A percentile compares a stretch with the other conserved stretches of the same genome.
phyloP scores from a whole-genome alignment of 1,284 basidiomycete species.

The Phaffia rhodozyma region DNA sequence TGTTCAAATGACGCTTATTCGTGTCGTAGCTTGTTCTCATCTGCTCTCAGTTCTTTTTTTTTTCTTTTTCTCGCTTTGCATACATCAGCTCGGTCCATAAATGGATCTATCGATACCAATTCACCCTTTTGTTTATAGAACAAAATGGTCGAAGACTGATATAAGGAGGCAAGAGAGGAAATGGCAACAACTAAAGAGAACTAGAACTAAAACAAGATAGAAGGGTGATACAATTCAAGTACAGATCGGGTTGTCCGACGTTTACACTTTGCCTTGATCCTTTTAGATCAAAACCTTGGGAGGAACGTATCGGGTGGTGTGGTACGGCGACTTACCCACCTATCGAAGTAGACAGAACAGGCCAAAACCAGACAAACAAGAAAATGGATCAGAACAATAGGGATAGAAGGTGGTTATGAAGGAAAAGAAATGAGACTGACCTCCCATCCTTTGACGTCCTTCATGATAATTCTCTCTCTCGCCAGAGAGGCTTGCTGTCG shows the following conservation, averaged over 20 bases:
- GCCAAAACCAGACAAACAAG: conserved; percentile 6
- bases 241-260: no score
- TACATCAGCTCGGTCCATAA: no score
- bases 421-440: conserved; percentile 42
- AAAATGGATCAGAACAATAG: neutral
- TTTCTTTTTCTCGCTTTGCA: no score
- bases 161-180: no score
- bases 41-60: no score
- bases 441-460: conserved; percentile 88
- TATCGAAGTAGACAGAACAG: conserved; percentile 26
- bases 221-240: no score
- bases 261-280: neutral
- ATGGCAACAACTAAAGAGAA: no score
- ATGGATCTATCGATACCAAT: no score
- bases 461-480: conserved; percentile 88
- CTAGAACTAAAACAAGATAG: neutral
- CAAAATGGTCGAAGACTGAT: no score
- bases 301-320: conserved; percentile 65
- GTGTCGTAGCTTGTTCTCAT: no score
- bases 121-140: no score
- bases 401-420: neutral
- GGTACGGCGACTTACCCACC: conserved; percentile 74
- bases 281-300: conserved; percentile 38
- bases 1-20: no score
- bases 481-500: conserved; percentile 64